These are phyloP conservation scores for Brettanomyces bruxellensis DNA, from an alignment of 805 yeast species.

Conservation along the genomic window DNA sequence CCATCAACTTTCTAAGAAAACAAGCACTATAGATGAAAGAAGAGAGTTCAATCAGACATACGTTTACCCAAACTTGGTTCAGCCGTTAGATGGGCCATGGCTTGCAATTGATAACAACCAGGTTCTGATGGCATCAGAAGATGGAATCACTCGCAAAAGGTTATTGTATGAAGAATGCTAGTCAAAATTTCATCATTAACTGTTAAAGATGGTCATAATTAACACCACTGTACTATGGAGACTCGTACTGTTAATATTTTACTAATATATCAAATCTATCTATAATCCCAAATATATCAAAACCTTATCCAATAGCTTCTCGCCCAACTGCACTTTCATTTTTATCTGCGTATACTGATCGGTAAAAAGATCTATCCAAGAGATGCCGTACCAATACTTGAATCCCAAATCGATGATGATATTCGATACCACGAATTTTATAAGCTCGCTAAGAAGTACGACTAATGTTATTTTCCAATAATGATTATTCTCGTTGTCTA, in stretches of 20 bases:
- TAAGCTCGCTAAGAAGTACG: slow-evolving; percentile 16
- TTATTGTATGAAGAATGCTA: slow-evolving; percentile 20
- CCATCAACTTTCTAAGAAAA: slow-evolving; percentile 2
- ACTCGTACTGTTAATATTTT: background rate
- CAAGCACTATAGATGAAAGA: slow-evolving; percentile 63
- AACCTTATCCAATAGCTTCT: slow-evolving; percentile 10
- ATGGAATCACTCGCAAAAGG: slow-evolving; percentile 23
- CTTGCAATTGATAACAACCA: slow-evolving; percentile 56
- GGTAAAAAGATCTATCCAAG: slow-evolving; percentile 10
- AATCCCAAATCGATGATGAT: slow-evolving; percentile 15
- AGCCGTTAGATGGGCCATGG: slow-evolving; percentile 79
- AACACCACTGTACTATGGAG: no score
- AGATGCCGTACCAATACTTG: slow-evolving; percentile 11
- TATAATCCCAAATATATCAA: slow-evolving; percentile 1
- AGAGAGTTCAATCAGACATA: slow-evolving; percentile 66
- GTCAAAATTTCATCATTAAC: background rate
- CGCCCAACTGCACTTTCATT: slow-evolving; percentile 11
- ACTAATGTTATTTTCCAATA: slow-evolving; percentile 22
- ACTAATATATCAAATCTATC: background rate
- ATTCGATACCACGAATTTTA: slow-evolving; percentile 14
- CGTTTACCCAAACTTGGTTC: slow-evolving; percentile 65
- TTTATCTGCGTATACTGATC: slow-evolving; percentile 22
- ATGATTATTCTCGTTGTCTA: slow-evolving; percentile 16
- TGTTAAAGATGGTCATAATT: no score
- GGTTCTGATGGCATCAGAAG: slow-evolving; percentile 35